Percentiles rank a stretch among this genome's conserved stretches.
Conservation (phyloP, 768 basidiomycete species). For the Zangia roseola region DNA sequence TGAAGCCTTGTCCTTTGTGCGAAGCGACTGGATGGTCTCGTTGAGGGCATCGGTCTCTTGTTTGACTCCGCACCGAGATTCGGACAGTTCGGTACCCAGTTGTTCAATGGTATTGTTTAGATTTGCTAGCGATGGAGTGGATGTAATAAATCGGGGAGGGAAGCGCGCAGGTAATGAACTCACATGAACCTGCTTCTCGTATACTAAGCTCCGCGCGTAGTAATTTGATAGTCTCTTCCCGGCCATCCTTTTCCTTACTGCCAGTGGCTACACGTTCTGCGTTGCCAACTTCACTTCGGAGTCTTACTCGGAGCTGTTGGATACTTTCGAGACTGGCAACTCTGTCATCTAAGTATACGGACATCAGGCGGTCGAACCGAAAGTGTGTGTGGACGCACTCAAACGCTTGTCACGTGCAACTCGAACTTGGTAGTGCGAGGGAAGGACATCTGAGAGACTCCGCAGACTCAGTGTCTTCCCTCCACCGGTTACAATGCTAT, state of each 20-base stretch:
- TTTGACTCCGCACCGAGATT: not conserved
- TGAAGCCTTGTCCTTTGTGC: not conserved
- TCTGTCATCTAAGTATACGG: not conserved
- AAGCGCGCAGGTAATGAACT: not conserved
- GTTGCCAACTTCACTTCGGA: not conserved
- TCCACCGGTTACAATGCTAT: constrained; percentile 1
- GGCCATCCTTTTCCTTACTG: no score
- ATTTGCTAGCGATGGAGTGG: no score
- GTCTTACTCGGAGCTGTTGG: no score
- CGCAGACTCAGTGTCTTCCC: not conserved
- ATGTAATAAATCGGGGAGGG: not conserved
- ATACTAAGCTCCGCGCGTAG: not conserved
- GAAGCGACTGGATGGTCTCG: not conserved
- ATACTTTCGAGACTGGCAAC: not conserved
- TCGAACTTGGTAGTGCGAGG: not conserved
- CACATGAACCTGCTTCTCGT: not conserved
- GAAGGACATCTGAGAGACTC: not conserved
- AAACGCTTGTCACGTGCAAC: no score
- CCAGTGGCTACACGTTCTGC: not conserved
- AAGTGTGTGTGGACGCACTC: not conserved
- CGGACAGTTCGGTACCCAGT: not conserved
- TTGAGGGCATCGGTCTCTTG: not conserved
- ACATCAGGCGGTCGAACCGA: not conserved
- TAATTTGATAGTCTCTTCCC: not conserved
- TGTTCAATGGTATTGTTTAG: not conserved